Evolutionary conservation across 2,329 filamentous ascomycete genomes (phyloP).

Genomic region (Catunica adiposa): DNA sequence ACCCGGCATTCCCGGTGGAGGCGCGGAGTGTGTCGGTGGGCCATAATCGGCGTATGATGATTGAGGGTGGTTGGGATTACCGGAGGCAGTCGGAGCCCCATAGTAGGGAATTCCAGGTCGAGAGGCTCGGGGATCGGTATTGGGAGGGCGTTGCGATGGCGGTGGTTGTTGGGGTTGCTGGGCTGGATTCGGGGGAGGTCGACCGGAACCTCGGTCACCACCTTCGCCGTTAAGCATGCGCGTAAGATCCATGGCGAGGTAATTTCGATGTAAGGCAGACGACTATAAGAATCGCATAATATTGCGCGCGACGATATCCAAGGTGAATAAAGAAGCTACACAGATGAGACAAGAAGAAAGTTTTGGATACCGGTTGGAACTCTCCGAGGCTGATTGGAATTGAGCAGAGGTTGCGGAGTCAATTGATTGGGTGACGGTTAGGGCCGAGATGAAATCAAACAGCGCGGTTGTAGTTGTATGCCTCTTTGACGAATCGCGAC

Average conservation of each 20-base stretch:
- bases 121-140: constrained; percentile 17
- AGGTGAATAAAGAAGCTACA: background rate
- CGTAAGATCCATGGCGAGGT: constrained; percentile 32
- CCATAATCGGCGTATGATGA: constrained; percentile 24
- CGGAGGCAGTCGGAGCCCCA: constrained; percentile 17
- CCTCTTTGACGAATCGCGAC: background rate
- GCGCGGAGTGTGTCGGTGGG: constrained; percentile 8
- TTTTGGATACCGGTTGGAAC: background rate
- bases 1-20: background rate
- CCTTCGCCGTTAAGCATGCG: constrained; percentile 38
- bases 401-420: background rate
- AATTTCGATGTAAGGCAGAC: background rate
- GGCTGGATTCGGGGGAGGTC: constrained; percentile 16
- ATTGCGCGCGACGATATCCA: background rate
- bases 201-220: constrained; percentile 23
- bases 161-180: constrained; percentile 18
- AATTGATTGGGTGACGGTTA: too few species aligned
- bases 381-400: background rate
- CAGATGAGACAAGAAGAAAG: background rate
- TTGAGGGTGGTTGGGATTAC: constrained; percentile 29
- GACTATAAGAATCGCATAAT: background rate
- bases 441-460: background rate
- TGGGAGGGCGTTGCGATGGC: constrained; percentile 6
- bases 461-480: background rate
- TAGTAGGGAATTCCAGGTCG: constrained; percentile 12